Evolutionary conservation across 2,329 filamentous ascomycete species (phyloP).

Genomic region (Byssoonygena ceratinophila): DNA sequence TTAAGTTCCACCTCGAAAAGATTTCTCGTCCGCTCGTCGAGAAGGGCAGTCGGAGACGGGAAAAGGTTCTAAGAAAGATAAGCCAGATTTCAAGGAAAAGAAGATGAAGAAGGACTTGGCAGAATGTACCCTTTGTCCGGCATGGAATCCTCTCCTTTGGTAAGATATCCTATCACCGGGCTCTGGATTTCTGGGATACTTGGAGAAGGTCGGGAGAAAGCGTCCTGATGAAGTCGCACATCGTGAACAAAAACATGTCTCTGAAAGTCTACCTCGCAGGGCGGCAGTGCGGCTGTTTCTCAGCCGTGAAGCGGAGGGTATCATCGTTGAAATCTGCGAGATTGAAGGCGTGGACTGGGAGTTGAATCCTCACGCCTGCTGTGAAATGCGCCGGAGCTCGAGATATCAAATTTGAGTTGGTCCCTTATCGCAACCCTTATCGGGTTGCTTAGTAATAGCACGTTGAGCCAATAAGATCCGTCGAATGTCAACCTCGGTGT

Average conservation of each 20-base stretch:
- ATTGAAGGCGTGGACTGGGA: background rate
- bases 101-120: background rate
- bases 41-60: background rate
- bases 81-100: background rate
- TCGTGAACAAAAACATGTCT: conserved; percentile 13
- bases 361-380: background rate
- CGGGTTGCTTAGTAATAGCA: background rate
- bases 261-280: conserved; percentile 12
- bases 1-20: conserved; percentile 28
- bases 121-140: background rate
- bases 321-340: conserved; percentile 3
- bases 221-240: conserved; percentile 9
- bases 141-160: background rate
- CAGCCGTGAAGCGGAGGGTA: conserved; percentile 3
- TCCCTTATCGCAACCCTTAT: background rate
- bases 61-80: background rate
- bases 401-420: background rate
- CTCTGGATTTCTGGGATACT: background rate
- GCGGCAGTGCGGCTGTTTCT: background rate
- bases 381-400: background rate
- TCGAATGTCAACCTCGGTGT: background rate
- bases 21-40: conserved; percentile 20
- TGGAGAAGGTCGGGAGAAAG: conserved; percentile 1
- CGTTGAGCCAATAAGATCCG: background rate
- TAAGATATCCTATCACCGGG: background rate